Conservation (phyloP, 352 stramenopile genomes). For the Albugo candida region DNA sequence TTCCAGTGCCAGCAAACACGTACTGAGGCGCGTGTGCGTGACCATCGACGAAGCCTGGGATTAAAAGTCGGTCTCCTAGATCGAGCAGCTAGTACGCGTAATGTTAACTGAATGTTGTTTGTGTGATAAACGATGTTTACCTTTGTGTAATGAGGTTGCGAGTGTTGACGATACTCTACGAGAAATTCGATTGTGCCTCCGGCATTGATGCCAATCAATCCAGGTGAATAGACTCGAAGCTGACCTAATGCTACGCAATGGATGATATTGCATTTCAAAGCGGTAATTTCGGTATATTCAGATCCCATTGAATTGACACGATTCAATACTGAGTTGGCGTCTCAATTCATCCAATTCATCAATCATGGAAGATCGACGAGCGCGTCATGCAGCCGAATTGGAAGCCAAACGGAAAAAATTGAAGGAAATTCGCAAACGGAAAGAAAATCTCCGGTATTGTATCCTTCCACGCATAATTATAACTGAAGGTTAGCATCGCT, state of each 20-base stretch:
- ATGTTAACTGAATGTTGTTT: neutral
- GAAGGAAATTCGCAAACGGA: conserved; percentile 76
- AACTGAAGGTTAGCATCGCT: too few species aligned
- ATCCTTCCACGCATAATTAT: too few species aligned
- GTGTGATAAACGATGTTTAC: conserved; percentile 6
- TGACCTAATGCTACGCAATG: conserved; percentile 37
- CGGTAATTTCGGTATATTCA: conserved; percentile 12
- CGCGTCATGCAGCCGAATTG: conserved; percentile 68
- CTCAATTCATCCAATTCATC: too few species aligned
- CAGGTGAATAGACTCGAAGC: conserved; percentile 39
- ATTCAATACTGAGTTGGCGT: too few species aligned
- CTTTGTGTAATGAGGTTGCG: conserved; percentile 13
- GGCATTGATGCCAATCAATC: conserved; percentile 32
- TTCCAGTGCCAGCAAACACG: conserved; percentile 84
- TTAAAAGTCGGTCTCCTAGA: conserved; percentile 53
- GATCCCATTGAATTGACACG: too few species aligned
- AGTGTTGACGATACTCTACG: conserved; percentile 15
- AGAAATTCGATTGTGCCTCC: conserved; percentile 30
- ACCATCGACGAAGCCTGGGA: conserved; percentile 87
- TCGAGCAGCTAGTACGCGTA: conserved; percentile 28
- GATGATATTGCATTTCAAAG: conserved; percentile 62
- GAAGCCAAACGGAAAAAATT: conserved; percentile 79
- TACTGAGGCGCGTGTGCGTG: conserved; percentile 90
- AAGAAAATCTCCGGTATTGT: conserved; percentile 44
- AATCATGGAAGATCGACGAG: conserved; percentile 11